These are phyloP conservation scores for Wickerhamiella brachini DNA, from an alignment of 805 yeast species.

Conservation along the genomic window DNA sequence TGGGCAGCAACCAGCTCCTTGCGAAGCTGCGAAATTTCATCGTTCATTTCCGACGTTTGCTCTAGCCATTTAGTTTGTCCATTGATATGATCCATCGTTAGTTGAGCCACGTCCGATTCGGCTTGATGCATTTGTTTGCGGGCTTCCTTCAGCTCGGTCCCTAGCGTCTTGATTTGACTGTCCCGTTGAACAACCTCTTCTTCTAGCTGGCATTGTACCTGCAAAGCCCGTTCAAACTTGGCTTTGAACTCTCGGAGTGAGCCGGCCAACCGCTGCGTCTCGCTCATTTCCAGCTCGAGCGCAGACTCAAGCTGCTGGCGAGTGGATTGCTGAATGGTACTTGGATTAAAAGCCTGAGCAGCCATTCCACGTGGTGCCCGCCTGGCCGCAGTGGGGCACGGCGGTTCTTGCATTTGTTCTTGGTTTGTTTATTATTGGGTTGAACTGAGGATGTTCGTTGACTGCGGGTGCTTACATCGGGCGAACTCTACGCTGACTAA, in stretches of 20 bases:
- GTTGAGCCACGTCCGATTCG: constrained; percentile 20
- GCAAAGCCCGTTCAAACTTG: constrained; percentile 5
- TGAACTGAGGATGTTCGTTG: too few species aligned
- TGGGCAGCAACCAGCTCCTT: constrained; percentile 5
- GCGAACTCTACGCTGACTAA: too few species aligned
- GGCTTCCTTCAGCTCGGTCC: constrained; percentile 12
- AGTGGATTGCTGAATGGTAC: background rate
- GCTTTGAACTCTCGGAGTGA: background rate
- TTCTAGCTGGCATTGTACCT: constrained; percentile 17
- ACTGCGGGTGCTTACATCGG: too few species aligned
- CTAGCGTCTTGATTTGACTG: constrained; percentile 10
- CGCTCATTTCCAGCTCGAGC: background rate
- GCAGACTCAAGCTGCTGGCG: constrained; percentile 2
- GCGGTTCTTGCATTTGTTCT: background rate
- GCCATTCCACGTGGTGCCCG: background rate
- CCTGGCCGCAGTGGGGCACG: background rate
- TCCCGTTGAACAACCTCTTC: constrained; percentile 18
- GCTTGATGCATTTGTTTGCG: constrained; percentile 13
- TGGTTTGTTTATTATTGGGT: background rate
- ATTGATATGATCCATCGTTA: constrained; percentile 19
- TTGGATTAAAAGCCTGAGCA: background rate
- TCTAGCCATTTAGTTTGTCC: constrained; percentile 18
- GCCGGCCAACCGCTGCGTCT: background rate
- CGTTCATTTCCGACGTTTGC: constrained; percentile 12
- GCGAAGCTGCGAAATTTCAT: constrained; percentile 12